These are phyloP conservation scores for Croton setiger DNA, from an alignment of 441 rosid genomes.

Conservation along the genomic window DNA sequence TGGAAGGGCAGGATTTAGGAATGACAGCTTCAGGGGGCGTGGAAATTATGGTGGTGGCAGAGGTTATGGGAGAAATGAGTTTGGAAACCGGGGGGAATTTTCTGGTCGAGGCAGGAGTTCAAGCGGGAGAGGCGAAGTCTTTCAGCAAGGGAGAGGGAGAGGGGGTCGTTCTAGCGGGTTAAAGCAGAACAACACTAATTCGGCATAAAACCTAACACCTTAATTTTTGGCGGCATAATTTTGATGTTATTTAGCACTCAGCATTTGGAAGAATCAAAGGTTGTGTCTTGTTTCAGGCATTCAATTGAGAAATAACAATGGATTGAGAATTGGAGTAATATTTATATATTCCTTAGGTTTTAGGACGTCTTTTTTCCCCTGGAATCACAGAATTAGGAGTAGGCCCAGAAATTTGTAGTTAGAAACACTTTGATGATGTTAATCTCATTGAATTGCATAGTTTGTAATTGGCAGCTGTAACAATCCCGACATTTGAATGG, in stretches of 20 bases:
- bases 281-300: slow-evolving; percentile 2
- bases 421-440: neutral
- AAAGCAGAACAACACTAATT: slow-evolving; percentile 13
- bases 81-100: slow-evolving; percentile 40
- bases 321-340: slow-evolving; percentile 7
- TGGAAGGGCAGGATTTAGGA: slow-evolving; percentile 47
- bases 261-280: slow-evolving; percentile 11
- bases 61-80: slow-evolving; percentile 48
- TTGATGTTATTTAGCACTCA: slow-evolving; percentile 7
- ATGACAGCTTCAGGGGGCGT: slow-evolving; percentile 47
- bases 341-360: slow-evolving; percentile 5
- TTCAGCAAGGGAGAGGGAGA: slow-evolving; percentile 50
- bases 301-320: slow-evolving; percentile 4
- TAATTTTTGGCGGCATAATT: slow-evolving; percentile 13
- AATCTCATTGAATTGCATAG: slow-evolving; percentile 8
- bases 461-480: slow-evolving; percentile 17
- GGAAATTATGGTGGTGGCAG: slow-evolving; percentile 44
- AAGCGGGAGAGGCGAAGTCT: slow-evolving; percentile 45
- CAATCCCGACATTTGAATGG: slow-evolving; percentile 11
- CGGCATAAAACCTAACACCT: slow-evolving; percentile 10
- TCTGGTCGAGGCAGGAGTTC: slow-evolving; percentile 48
- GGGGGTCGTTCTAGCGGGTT: slow-evolving; percentile 28
- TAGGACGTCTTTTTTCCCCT: neutral
- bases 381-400: slow-evolving; percentile 5
- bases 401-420: slow-evolving; percentile 8